Evolutionary conservation across 1,284 basidiomycete genomes (phyloP), one percentile per base, ranked within the genome.

Genomic region (Cystobasidium sp.): DNA sequence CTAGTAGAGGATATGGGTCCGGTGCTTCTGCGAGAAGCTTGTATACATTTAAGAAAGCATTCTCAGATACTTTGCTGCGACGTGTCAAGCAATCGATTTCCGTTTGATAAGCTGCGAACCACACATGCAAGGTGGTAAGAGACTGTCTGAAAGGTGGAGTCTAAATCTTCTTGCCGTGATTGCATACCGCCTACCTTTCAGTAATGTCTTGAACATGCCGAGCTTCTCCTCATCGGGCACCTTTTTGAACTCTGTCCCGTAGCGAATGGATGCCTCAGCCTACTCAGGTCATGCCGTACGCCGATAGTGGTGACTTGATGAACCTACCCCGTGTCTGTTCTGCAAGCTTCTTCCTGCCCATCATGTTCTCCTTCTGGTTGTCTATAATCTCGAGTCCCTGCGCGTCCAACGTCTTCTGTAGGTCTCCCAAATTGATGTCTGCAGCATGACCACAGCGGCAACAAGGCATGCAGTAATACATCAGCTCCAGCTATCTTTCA

Each of bases 61-160:
- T 95, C 85, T 98, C 96, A 1, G 94, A 91, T 18, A 87, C 84
- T 81, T 97, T 97, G 43, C 90, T 92, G 7, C 96, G 89, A 77
- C 93, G 92, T 0, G 94, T 98, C 75, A 99, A 88, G 78, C 85
- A 90, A 84, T 99, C 96, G 76, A 99, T 98, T 84, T 98, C 96
- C 7, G 90, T 87, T 83, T 99, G 96, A 84, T 99, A 98, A 3
- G 93, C 94, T 76, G 12, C 14, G 16, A 8, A 59, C 1, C 6
- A 18, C 5, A n/a, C 5, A 59, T n/a, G 18, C n/a, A 16, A 18
- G 12, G 46, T n/a, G 2, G 6, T 14, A 1, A 14, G 12, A 49
- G 46, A 6, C 37, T 5, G 31, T 43, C 46, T 49, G 46, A 12
- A 37, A 10, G 10, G 24, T 56, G 39, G 0, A 20, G n/a, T 22